Conservation (phyloP, 495 filamentous ascomycete genomes). For the Hyaloscypha bicolor region DNA sequence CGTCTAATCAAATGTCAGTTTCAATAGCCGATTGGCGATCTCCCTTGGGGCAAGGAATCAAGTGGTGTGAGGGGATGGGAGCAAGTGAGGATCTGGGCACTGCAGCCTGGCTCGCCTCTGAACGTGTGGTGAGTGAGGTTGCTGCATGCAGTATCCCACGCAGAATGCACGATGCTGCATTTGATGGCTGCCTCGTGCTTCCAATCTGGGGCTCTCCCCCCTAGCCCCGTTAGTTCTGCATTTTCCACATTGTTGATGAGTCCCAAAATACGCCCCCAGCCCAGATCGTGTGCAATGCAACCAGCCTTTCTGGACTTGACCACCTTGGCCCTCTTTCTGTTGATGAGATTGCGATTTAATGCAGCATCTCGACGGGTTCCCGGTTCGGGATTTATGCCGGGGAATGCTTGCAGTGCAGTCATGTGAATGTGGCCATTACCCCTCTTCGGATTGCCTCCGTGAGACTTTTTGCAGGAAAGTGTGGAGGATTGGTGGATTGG, state of each 20-base stretch:
- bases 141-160: slow-evolving; percentile 28
- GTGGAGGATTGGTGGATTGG: not conserved
- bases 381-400: not conserved
- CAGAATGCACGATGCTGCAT: slow-evolving; percentile 1
- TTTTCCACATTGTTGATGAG: not conserved
- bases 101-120: not conserved
- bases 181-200: not conserved
- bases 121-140: slow-evolving; percentile 14
- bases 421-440: not conserved
- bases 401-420: not conserved
- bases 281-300: not conserved
- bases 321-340: not conserved
- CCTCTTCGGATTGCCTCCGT: not conserved
- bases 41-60: not conserved
- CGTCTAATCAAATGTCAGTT: not conserved
- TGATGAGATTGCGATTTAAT: not conserved
- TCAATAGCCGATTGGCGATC: slow-evolving; percentile 10
- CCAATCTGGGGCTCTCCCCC: not conserved
- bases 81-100: not conserved
- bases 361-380: not conserved
- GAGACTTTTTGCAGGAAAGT: not conserved
- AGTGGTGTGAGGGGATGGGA: slow-evolving; percentile 7
- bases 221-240: not conserved
- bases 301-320: not conserved
- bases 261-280: not conserved